A percentile compares a stretch with the other conserved stretches of the same genome.
These are phyloP conservation scores for Pharnaceum exiguum DNA, from an alignment of 148 eudicot species.

Conservation along the genomic window DNA sequence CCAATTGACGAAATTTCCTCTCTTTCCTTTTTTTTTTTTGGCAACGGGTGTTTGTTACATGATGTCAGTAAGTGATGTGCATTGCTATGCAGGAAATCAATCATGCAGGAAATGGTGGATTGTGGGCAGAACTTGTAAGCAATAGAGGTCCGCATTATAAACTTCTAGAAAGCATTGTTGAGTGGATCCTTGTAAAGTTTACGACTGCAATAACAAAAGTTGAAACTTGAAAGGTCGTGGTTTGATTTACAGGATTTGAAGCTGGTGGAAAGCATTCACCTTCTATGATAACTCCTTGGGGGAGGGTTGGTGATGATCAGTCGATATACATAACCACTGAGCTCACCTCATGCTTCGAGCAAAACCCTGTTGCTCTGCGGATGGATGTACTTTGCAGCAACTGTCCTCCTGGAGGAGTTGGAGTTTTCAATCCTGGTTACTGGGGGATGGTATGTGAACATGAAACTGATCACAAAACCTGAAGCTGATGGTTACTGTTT, in stretches of 20 bases:
- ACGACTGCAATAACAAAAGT: neutral
- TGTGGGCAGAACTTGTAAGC: conserved; percentile 81
- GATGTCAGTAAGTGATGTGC: neutral
- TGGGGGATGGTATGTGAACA: conserved; percentile 66
- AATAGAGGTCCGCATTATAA: conserved; percentile 51
- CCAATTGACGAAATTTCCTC: neutral
- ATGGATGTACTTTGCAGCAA: conserved; percentile 63
- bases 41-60: neutral
- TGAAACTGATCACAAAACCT: no score
- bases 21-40: no score
- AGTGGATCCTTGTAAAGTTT: neutral
- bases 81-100: conserved; percentile 53
- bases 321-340: conserved; percentile 45
- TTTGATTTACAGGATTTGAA: conserved; percentile 54
- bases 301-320: conserved; percentile 44
- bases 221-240: neutral
- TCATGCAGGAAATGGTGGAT: conserved; percentile 80
- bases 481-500: no score
- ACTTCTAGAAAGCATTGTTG: neutral
- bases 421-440: conserved; percentile 69
- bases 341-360: conserved; percentile 56
- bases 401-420: conserved; percentile 74
- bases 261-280: conserved; percentile 57
- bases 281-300: conserved; percentile 59
- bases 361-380: conserved; percentile 50